Evolutionary conservation across 2,329 filamentous ascomycete species (phyloP), one percentile per base, ranked within the genome.

Genomic region (Venturia nashicola): DNA sequence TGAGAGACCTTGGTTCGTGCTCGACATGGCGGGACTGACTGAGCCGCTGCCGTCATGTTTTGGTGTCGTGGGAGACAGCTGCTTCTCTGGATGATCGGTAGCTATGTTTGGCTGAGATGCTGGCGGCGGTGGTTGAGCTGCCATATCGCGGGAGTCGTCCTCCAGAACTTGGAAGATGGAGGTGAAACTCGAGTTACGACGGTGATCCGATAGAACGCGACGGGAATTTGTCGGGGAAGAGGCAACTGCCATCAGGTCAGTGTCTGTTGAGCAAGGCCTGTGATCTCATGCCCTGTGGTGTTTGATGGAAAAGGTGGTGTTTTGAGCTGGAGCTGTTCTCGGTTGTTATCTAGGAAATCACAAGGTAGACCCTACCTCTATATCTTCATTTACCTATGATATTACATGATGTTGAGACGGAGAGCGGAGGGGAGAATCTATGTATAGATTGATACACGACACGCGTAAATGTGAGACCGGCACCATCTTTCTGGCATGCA

Each of bases 1-100:
- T 8, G 91, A 95, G 59, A 91, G 77, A 67, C 67, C 79, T 71
- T 61, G 85, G 78, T 71, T 86, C 54, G 77, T 40, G 39, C 42
- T 48, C 23, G 32, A 46, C 43, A 42, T 51, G 11, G 9, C 11
- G 61, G 20, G 14, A 16, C n/a, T 39, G 23, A 3, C 11, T 9
- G 42, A 12, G 20, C 36, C 7, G 32, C 23, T 39, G n/a, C n/a
- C 27, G 11, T 18, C 43, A 3, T 39, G n/a, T 12, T 20, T n/a
- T 60, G 46, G 61, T 23, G 23, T 62, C 3, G 43, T 18, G 5
- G 27, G 43, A 20, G 43, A 27, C 36, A 39, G 14, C n/a, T 8
- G n/a, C 32, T 48, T 51, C 32, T 36, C 43, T 9, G 51, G 32
- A 3, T 36, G 34, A 12, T 57, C 32, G 27, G 32, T n/a, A 8